phyloP scores from a whole-genome alignment of 2,329 filamentous ascomycete species.

The Exophiala lecanii-corni region DNA sequence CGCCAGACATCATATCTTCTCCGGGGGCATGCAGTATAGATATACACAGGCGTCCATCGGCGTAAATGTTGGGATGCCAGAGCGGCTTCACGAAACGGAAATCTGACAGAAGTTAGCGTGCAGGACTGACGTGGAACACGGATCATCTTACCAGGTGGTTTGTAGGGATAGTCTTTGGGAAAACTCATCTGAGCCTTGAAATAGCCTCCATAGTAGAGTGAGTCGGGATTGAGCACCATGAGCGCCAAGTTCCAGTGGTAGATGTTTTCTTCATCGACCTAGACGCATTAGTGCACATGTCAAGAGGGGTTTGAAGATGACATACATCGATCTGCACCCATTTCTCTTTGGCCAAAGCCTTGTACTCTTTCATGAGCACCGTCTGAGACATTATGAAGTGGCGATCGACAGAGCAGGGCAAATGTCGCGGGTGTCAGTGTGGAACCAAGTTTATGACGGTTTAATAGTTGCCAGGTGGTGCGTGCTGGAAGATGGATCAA shows the following conservation, averaged over 20 bases:
- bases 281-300: conserved; percentile 17
- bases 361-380: conserved; percentile 84
- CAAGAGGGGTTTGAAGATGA: conserved; percentile 10
- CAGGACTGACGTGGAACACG: neutral
- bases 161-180: conserved; percentile 80
- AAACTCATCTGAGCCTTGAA: conserved; percentile 89
- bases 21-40: conserved; percentile 92
- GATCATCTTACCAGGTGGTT: conserved; percentile 59
- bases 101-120: conserved; percentile 39
- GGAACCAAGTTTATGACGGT: no score
- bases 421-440: no score
- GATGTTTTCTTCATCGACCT: conserved; percentile 77
- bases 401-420: no score
- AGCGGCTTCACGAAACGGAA: conserved; percentile 80
- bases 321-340: conserved; percentile 87
- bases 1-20: conserved; percentile 88
- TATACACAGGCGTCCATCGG: conserved; percentile 87
- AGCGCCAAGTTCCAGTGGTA: conserved; percentile 83
- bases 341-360: conserved; percentile 76
- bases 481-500: no score
- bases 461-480: no score
- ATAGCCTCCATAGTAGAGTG: conserved; percentile 87
- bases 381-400: conserved; percentile 57
- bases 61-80: conserved; percentile 90
- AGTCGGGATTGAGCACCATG: conserved; percentile 89